phyloP scores from a whole-genome alignment of 208 protist species.

The Strigomonas galati region DNA sequence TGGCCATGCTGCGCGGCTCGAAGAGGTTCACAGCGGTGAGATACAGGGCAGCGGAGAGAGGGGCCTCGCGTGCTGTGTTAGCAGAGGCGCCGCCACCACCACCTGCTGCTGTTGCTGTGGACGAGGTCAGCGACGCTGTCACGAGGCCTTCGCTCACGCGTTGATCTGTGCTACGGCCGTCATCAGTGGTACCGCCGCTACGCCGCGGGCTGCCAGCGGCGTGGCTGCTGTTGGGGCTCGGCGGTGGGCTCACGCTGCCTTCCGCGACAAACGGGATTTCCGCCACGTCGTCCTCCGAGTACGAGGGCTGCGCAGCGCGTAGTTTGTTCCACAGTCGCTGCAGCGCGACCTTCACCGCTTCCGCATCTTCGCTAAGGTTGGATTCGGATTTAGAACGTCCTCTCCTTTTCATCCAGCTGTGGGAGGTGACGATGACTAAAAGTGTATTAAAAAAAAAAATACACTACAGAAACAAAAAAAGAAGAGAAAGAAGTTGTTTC shows the following conservation, averaged over 20 bases:
- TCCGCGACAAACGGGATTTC: slow-evolving; percentile 56
- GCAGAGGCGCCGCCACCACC: too few relatives aligned
- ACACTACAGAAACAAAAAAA: too few relatives aligned
- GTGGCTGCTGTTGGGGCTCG: not conserved
- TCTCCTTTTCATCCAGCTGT: not conserved
- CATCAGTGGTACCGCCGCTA: not conserved
- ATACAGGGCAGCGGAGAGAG: slow-evolving; percentile 50
- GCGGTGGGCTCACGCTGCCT: slow-evolving; percentile 19
- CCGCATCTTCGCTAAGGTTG: slow-evolving; percentile 28
- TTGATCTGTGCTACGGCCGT: not conserved
- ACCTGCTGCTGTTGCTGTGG: not conserved
- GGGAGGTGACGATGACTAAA: not conserved
- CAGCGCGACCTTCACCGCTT: slow-evolving; percentile 43
- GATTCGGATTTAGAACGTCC: slow-evolving; percentile 7
- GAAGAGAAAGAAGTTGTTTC: too few relatives aligned
- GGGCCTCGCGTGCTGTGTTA: slow-evolving; percentile 28
- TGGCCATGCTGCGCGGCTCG: slow-evolving; percentile 51
- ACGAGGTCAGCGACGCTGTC: not conserved
- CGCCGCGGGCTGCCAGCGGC: not conserved
- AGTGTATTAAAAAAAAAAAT: not conserved
- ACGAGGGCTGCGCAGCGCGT: slow-evolving; percentile 56
- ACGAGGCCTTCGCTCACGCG: not conserved
- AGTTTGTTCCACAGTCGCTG: slow-evolving; percentile 65
- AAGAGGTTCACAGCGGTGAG: slow-evolving; percentile 66
- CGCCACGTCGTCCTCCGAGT: slow-evolving; percentile 74